These are phyloP conservation scores for Ambispora gerdemannii DNA, from an alignment of 192 early-diverging fungal genomes.

Conservation along the genomic window DNA sequence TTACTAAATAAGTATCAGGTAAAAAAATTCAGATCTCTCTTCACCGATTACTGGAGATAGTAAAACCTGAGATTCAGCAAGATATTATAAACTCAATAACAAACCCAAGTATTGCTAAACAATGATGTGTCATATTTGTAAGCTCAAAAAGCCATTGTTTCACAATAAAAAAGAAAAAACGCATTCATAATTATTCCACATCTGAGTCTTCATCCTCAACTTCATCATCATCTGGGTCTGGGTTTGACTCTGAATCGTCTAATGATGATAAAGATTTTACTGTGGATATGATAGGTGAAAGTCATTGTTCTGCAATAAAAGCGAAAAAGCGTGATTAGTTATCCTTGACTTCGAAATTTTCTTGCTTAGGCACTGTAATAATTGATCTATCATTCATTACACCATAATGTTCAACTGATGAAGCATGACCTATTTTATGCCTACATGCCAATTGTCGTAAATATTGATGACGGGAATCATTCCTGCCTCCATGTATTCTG, in stretches of 20 bases:
- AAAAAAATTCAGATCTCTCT: slow-evolving; percentile 4
- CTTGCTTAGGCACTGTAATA: background rate
- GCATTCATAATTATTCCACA: background rate
- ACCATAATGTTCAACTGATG: background rate
- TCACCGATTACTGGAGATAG: slow-evolving; percentile 8
- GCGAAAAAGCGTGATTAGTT: background rate
- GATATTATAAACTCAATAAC: slow-evolving; percentile 5
- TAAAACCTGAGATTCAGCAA: background rate
- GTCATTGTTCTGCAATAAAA: background rate
- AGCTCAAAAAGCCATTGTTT: too few species aligned
- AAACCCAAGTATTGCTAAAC: background rate
- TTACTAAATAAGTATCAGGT: background rate
- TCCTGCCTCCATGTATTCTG: background rate
- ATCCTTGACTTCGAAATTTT: background rate
- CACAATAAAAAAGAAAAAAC: background rate
- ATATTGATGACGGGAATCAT: too few species aligned
- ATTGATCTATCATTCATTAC: slow-evolving; percentile 6
- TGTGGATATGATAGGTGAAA: background rate
- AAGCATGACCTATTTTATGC: background rate
- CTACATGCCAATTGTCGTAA: background rate
- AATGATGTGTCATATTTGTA: background rate
- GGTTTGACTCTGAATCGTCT: background rate
- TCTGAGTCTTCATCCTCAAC: background rate
- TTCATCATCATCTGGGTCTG: background rate
- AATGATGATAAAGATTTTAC: slow-evolving; percentile 7